Base-by-base conservation (phyloP, 352 stramenopile species). In the Plasmopara viticola region DNA sequence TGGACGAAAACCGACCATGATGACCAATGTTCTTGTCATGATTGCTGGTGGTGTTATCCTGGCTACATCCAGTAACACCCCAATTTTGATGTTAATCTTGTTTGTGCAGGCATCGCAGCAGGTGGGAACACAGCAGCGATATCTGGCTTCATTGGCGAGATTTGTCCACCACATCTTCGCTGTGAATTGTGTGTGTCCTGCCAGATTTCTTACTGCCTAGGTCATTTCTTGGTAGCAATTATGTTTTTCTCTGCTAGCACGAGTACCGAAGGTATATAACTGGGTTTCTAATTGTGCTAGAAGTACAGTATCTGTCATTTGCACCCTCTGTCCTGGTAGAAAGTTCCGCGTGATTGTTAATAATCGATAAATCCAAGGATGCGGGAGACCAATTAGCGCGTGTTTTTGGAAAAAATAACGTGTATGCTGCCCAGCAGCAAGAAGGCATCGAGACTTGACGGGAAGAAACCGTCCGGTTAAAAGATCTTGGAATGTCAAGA, bases 161-260 rank as follows among this genome's bases (percentile, higher is more conserved):
- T n/a, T n/a, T n/a, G n/a, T n/a, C n/a, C n/a, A n/a, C n/a, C n/a
- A n/a, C n/a, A n/a, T n/a, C n/a, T n/a, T n/a, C n/a, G n/a, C n/a
- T n/a, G n/a, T n/a, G n/a, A n/a, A n/a, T n/a, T n/a, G n/a, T n/a
- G n/a, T n/a, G n/a, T n/a, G n/a, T n/a, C n/a, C n/a, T n/a, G n/a
- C n/a, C 77, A 87, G 44, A 66, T 86, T 28, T 53, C 58, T 10
- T 58, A 84, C 13, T 60, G 58, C 1, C 42, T 78, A 1, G 71
- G 72, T 9, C 62, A 73, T 34, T 29, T 81, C 25, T 28, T 84
- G 0, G 63, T 74, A 20, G 57, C 62, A 4, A 66, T 65, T 45
- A 64, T 69, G 1, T 86, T 81, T 42, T 82, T 78, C 60, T 64
- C 79, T 43, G 66, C 68, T 4, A 60, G 71, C 37, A 75, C 68